Conservation (phyloP, 345 rosid genomes). For the Cardamine resedifolia region DNA sequence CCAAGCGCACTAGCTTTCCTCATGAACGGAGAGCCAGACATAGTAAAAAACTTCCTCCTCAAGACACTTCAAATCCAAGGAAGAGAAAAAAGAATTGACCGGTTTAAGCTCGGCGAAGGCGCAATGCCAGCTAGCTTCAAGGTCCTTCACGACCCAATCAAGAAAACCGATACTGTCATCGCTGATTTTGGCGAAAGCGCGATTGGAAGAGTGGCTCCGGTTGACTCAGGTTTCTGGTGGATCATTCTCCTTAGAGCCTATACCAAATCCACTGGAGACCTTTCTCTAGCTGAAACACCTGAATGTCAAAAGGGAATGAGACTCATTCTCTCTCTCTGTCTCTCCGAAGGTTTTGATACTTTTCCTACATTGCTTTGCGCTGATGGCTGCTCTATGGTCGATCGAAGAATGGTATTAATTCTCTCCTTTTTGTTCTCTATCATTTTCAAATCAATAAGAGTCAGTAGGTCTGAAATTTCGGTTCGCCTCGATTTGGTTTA, state of each 20-base stretch:
- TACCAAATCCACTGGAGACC: conserved; percentile 74
- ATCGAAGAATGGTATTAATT: conserved; percentile 70
- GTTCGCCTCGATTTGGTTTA: background rate
- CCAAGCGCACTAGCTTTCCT: conserved; percentile 84
- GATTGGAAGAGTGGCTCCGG: conserved; percentile 94
- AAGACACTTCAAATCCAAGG: conserved; percentile 70
- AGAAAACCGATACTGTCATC: conserved; percentile 57
- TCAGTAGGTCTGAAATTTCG: background rate
- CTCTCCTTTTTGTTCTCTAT: background rate
- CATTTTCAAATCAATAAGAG: background rate
- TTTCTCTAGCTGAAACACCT: conserved; percentile 62
- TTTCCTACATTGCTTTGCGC: conserved; percentile 84
- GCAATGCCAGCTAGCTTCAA: conserved; percentile 93
- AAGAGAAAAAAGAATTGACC: conserved; percentile 74
- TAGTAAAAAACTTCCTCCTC: conserved; percentile 76
- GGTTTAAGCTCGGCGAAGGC: conserved; percentile 85
- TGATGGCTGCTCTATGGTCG: conserved; percentile 84
- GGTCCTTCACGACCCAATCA: conserved; percentile 62
- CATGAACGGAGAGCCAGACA: conserved; percentile 82
- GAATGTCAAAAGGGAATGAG: conserved; percentile 86
- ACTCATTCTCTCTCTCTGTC: conserved; percentile 65
- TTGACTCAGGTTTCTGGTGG: conserved; percentile 94
- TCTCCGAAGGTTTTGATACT: conserved; percentile 84
- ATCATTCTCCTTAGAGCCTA: conserved; percentile 83
- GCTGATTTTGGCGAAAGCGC: conserved; percentile 88